Evolutionary conservation across 495 filamentous ascomycete genomes (phyloP).

Genomic region (Xylaria scruposa): DNA sequence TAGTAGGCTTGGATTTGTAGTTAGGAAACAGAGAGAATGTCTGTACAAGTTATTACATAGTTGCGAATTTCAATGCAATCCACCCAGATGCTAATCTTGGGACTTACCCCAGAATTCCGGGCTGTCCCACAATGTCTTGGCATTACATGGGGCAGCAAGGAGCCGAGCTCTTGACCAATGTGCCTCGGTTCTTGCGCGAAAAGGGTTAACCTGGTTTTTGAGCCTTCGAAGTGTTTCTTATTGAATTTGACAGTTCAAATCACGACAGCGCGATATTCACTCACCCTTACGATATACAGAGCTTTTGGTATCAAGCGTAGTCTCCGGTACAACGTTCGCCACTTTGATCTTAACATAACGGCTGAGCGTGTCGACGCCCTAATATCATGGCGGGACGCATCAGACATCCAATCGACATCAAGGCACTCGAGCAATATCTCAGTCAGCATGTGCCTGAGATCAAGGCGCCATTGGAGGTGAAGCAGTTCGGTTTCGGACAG

Average conservation of each 20-base stretch:
- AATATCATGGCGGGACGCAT: conserved; percentile 83
- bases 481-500: conserved; percentile 98
- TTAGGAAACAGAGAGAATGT: neutral
- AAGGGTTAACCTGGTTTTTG: neutral
- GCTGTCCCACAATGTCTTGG: conserved; percentile 3
- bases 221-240: neutral
- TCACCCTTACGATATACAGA: neutral
- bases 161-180: conserved; percentile 1
- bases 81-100: neutral
- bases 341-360: neutral
- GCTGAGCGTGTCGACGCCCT: neutral
- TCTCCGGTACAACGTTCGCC: neutral
- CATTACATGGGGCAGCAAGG: neutral
- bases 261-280: neutral
- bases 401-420: conserved; percentile 84
- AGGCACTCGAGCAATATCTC: conserved; percentile 79
- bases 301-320: neutral
- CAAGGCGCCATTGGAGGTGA: conserved; percentile 78
- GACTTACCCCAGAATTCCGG: neutral
- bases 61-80: neutral
- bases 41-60: neutral
- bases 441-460: conserved; percentile 76
- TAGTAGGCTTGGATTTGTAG: neutral
- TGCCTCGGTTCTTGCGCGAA: conserved; percentile 19
- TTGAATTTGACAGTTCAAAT: neutral